Evolutionary conservation across 1,139 yeast genomes (phyloP).

Genomic region (Taphrina pruni): DNA sequence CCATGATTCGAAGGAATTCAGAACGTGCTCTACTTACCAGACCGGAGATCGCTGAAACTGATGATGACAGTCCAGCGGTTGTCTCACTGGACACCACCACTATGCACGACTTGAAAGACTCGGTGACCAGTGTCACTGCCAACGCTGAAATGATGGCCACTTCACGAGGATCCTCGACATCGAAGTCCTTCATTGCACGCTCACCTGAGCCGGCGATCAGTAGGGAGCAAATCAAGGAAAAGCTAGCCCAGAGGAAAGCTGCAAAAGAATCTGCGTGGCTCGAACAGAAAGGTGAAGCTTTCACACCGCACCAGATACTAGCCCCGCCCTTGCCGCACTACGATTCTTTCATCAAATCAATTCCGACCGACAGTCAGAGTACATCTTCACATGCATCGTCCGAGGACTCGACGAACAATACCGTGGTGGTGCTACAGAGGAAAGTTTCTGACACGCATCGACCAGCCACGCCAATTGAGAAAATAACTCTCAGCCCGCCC

Average conservation of each 20-base stretch:
- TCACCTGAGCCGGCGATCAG: constrained; percentile 38
- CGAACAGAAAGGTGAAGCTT: constrained; percentile 1
- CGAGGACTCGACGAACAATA: constrained; percentile 3
- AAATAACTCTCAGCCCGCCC: not conserved
- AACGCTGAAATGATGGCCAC: not conserved
- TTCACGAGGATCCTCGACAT: not conserved
- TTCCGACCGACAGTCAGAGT: not conserved
- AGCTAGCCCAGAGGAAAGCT: constrained; percentile 33
- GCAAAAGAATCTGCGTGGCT: constrained; percentile 5
- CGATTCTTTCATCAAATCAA: constrained; percentile 10
- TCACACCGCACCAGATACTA: constrained; percentile 12
- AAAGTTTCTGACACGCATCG: constrained; percentile 29
- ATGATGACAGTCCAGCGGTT: not conserved
- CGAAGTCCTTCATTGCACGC: not conserved
- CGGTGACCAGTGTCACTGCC: not conserved
- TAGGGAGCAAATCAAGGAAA: constrained; percentile 24
- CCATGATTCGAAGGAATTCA: constrained; percentile 17
- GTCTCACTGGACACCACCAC: not conserved
- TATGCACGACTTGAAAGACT: not conserved
- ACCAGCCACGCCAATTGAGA: constrained; percentile 17
- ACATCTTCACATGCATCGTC: not conserved
- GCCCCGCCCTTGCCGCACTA: constrained; percentile 35
- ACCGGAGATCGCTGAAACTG: not conserved
- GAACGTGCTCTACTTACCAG: not conserved
- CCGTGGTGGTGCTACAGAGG: constrained; percentile 15